phyloP scores from a whole-genome alignment of 2,329 filamentous ascomycete species.

The Cadophora sp. region DNA sequence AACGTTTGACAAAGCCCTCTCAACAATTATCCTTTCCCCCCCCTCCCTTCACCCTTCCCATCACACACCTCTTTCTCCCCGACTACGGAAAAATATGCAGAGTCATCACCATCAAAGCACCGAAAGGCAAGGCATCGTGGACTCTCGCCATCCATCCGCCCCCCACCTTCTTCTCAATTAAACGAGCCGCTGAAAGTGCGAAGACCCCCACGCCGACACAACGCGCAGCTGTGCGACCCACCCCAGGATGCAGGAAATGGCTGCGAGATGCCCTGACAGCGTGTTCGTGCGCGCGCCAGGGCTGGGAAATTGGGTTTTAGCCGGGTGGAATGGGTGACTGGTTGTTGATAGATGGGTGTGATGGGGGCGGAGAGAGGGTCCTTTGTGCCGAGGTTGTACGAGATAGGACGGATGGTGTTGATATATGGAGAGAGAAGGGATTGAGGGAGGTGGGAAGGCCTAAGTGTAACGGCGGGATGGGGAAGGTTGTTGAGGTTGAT shows the following conservation, averaged over 20 bases:
- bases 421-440: neutral
- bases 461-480: conserved; percentile 7
- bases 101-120: neutral
- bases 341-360: neutral
- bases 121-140: neutral
- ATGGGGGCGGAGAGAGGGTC: neutral
- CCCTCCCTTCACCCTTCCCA: neutral
- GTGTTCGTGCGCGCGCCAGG: conserved; percentile 11
- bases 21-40: neutral
- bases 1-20: neutral
- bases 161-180: conserved; percentile 5
- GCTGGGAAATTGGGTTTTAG: neutral
- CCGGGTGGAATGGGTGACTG: neutral
- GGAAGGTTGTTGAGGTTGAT: neutral
- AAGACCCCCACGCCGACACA: conserved; percentile 4
- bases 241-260: neutral
- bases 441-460: neutral
- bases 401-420: neutral
- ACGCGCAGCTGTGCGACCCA: conserved; percentile 6
- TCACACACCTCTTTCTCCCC: neutral
- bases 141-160: conserved; percentile 1
- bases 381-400: conserved; percentile 11
- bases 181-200: neutral
- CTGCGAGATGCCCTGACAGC: conserved; percentile 3
- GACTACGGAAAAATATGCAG: neutral